Conservation (phyloP, 805 yeast genomes). For the Lipomyces lipofer region DNA sequence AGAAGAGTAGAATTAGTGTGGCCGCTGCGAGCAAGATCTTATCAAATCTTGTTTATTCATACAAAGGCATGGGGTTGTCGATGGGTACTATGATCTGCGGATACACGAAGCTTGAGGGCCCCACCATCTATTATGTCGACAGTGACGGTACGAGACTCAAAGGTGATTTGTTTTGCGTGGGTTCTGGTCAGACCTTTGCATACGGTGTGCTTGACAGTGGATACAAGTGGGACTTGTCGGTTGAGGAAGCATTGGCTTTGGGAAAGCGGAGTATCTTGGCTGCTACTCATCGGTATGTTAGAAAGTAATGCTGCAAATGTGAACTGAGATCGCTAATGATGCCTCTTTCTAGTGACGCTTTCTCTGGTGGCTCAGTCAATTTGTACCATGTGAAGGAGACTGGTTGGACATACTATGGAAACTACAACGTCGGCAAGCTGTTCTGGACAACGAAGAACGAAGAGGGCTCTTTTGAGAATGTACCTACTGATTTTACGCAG, state of each 20-base stretch:
- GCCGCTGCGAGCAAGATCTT: conserved; percentile 96
- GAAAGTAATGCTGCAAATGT: too few relatives aligned
- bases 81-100: conserved; percentile 99
- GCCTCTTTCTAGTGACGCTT: conserved; percentile 61
- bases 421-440: conserved; percentile 83
- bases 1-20: conserved; percentile 91
- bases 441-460: conserved; percentile 89
- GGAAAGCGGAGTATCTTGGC: conserved; percentile 96
- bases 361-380: conserved; percentile 94
- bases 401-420: conserved; percentile 97
- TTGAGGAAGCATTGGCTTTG: conserved; percentile 89
- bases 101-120: conserved; percentile 91
- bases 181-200: conserved; percentile 99
- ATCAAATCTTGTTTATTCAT: conserved; percentile 83
- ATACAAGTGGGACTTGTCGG: conserved; percentile 85
- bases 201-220: conserved; percentile 96
- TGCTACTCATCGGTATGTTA: conserved; percentile 80
- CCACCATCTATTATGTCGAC: conserved; percentile 93
- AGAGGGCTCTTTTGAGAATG: conserved; percentile 88
- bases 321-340: not conserved
- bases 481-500: conserved; percentile 37
- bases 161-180: conserved; percentile 95
- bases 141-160: conserved; percentile 94
- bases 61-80: conserved; percentile 97
- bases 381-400: conserved; percentile 87